A percentile compares a stretch with the other conserved stretches of the same genome.
Evolutionary conservation across 2,329 filamentous ascomycete species (phyloP).

Genomic region (Paraphaeosphaeria minitans): DNA sequence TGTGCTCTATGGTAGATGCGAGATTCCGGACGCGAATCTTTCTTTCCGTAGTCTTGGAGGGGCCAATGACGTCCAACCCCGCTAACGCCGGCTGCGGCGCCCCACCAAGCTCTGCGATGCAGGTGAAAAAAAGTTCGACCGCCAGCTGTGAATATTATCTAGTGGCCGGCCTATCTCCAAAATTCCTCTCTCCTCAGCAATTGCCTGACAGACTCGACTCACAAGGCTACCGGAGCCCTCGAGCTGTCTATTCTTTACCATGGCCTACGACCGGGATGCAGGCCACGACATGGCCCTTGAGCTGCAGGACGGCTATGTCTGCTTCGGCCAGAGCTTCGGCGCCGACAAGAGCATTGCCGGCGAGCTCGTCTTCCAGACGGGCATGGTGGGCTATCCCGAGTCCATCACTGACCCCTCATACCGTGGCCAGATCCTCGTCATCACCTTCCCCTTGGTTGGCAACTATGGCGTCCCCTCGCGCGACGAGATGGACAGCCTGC

Average conservation of each 20-base stretch:
- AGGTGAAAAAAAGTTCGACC: constrained; percentile 9
- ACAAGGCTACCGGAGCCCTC: constrained; percentile 38
- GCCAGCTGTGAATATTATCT: neutral
- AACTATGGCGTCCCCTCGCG: constrained; percentile 97
- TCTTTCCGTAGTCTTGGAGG: neutral
- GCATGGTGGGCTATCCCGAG: constrained; percentile 99
- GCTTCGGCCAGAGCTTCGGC: constrained; percentile 96
- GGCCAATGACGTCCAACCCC: neutral
- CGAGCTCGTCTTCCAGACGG: constrained; percentile 98
- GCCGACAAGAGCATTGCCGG: constrained; percentile 92
- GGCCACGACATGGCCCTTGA: constrained; percentile 80
- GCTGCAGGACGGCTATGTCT: constrained; percentile 87
- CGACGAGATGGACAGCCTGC: constrained; percentile 80
- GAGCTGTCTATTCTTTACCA: constrained; percentile 39
- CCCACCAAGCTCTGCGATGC: constrained; percentile 1
- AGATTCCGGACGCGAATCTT: neutral
- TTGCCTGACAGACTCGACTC: constrained; percentile 41
- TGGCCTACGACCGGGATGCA: constrained; percentile 38
- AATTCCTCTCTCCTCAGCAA: constrained; percentile 29
- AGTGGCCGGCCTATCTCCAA: constrained; percentile 12
- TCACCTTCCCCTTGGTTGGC: constrained; percentile 93
- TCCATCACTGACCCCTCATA: constrained; percentile 87
- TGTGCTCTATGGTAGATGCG: too few species aligned
- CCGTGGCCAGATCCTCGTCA: constrained; percentile 90
- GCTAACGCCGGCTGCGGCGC: neutral